Evolutionary conservation across 108 stramenopile genomes (phyloP).

Genomic region (Skeletonema potamos): DNA sequence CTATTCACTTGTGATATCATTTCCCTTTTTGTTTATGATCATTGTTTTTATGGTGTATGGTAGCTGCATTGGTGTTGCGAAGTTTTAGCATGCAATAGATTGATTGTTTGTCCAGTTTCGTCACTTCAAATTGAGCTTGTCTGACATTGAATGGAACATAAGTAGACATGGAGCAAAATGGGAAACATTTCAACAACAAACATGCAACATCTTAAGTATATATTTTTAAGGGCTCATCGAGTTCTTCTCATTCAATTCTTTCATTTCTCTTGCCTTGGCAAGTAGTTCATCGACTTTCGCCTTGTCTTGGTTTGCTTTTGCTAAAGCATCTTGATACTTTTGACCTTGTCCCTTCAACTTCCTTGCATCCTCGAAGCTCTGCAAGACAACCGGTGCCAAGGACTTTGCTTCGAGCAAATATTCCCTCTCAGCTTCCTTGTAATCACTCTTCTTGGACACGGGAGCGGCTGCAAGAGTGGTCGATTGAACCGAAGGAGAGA

Average conservation of each 20-base stretch:
- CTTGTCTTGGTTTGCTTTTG: conserved; percentile 23
- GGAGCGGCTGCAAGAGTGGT: not conserved
- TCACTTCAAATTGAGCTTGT: no score
- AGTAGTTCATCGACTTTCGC: conserved; percentile 28
- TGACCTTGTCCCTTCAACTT: conserved; percentile 2
- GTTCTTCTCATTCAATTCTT: conserved; percentile 22
- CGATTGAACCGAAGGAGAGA: not conserved
- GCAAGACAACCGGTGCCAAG: conserved; percentile 15
- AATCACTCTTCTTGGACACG: conserved; percentile 3
- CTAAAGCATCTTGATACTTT: conserved; percentile 18
- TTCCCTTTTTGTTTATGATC: no score
- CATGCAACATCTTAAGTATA: not conserved
- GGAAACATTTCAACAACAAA: not conserved
- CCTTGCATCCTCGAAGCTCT: conserved; percentile 34
- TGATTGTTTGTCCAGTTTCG: no score
- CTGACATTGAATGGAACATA: no score
- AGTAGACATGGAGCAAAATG: not conserved
- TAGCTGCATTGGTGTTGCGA: no score
- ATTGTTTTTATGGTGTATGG: no score
- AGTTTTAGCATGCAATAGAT: no score
- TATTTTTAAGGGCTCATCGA: not conserved
- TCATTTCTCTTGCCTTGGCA: conserved; percentile 33
- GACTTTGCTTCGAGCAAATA: conserved; percentile 31
- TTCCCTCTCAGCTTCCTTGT: conserved; percentile 25
- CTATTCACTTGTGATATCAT: no score